Evolutionary conservation across 139 green algal species (phyloP).

Genomic region (Penium margaritaceum): DNA sequence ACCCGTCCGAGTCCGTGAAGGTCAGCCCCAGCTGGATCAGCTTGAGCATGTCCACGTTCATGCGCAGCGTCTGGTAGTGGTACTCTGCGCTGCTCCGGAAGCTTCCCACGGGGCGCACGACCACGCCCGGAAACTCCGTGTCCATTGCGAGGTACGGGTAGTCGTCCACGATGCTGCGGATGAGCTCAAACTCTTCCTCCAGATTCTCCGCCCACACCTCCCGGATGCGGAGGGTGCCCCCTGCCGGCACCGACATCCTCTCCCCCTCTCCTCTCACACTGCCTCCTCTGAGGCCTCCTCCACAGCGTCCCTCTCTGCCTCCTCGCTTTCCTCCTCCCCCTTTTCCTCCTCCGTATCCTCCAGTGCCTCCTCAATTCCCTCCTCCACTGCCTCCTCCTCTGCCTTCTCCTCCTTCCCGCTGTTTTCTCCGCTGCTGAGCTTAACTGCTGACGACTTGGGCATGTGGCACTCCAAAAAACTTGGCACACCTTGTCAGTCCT

Average conservation of each 20-base stretch:
- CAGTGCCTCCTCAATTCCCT: too few species aligned
- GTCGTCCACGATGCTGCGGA: conserved; percentile 80
- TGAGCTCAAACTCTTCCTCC: conserved; percentile 80
- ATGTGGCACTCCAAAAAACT: too few species aligned
- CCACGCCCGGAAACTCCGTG: conserved; percentile 93
- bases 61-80: conserved; percentile 83
- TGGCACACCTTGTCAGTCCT: too few species aligned
- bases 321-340: too few species aligned
- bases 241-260: conserved; percentile 22
- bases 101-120: conserved; percentile 82
- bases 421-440: too few species aligned
- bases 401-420: too few species aligned
- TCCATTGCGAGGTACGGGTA: conserved; percentile 96
- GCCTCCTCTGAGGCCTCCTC: too few species aligned
- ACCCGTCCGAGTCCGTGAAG: conserved; percentile 82
- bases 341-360: too few species aligned
- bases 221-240: conserved; percentile 55
- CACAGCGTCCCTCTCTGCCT: too few species aligned
- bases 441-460: too few species aligned
- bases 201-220: conserved; percentile 95
- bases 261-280: too few species aligned
- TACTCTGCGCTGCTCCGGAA: conserved; percentile 94
- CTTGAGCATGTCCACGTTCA: conserved; percentile 99
- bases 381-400: too few species aligned
- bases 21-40: conserved; percentile 97